These are phyloP conservation scores for Penicillium sp. DNA, from an alignment of 2,329 filamentous ascomycete species.

Conservation along the genomic window DNA sequence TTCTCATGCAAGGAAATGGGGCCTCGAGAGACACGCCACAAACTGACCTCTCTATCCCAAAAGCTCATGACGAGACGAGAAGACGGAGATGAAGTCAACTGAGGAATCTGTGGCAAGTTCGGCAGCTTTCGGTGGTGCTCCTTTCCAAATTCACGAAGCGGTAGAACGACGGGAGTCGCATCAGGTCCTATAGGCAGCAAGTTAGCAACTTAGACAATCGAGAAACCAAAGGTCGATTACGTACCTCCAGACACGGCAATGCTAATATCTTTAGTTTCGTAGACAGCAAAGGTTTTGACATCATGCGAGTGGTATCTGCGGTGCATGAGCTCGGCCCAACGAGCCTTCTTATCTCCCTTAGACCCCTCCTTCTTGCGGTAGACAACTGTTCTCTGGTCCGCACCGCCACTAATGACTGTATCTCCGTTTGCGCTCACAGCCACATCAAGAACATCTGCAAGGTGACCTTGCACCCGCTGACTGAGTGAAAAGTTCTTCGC, in stretches of 20 bases:
- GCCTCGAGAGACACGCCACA: conserved; percentile 61
- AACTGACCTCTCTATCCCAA: conserved; percentile 82
- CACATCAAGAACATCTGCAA: conserved; percentile 86
- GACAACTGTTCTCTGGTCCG: conserved; percentile 79
- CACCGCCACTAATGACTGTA: conserved; percentile 80
- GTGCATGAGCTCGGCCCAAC: conserved; percentile 83
- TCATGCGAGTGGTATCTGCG: conserved; percentile 86
- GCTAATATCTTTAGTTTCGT: conserved; percentile 76
- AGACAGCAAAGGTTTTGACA: conserved; percentile 88
- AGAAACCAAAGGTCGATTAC: conserved; percentile 19
- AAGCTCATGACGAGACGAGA: conserved; percentile 77
- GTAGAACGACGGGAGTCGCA: conserved; percentile 73
- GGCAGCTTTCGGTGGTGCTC: conserved; percentile 78
- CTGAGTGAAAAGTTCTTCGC: conserved; percentile 83
- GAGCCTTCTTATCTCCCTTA: conserved; percentile 50
- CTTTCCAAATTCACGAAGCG: conserved; percentile 67
- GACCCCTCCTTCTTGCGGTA: conserved; percentile 58
- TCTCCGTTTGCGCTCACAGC: conserved; percentile 72
- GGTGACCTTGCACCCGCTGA: conserved; percentile 79
- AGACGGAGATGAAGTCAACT: conserved; percentile 64
- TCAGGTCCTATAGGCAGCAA: conserved; percentile 61
- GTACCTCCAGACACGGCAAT: conserved; percentile 86
- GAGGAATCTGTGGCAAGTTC: conserved; percentile 73
- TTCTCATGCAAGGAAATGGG: conserved; percentile 45
- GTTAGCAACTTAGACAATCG: neutral